These are phyloP conservation scores for Stenogyne calaminthoides DNA, from an alignment of 305 asterid genomes.

Conservation along the genomic window DNA sequence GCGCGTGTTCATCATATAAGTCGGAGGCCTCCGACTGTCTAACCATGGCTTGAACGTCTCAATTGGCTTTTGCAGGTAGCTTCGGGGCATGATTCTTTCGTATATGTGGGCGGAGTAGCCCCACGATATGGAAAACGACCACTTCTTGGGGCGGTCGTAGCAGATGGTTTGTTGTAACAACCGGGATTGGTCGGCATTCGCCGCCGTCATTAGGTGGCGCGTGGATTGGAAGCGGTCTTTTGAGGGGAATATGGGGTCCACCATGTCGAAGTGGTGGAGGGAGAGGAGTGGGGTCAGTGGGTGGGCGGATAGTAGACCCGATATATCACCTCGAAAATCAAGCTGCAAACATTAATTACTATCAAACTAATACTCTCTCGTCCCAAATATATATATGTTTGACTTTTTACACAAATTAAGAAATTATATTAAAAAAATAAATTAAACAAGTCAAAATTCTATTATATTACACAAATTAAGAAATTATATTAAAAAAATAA, in stretches of 20 bases:
- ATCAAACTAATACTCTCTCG: too few relatives aligned
- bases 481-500: too few relatives aligned
- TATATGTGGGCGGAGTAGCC: conserved; percentile 48
- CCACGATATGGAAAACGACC: conserved; percentile 49
- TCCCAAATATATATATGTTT: too few relatives aligned
- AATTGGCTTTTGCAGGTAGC: conserved; percentile 35
- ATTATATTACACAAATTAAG: too few relatives aligned
- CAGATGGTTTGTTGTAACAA: conserved; percentile 46
- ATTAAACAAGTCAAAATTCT: too few relatives aligned
- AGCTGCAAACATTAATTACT: conserved; percentile 21
- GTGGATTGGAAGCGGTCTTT: conserved; percentile 38
- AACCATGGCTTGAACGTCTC: conserved; percentile 44
- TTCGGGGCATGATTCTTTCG: conserved; percentile 37
- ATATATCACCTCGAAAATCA: conserved; percentile 41
- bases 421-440: too few relatives aligned
- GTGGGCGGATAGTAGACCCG: conserved; percentile 43
- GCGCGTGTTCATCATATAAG: conserved; percentile 41
- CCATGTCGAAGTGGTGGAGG: conserved; percentile 44
- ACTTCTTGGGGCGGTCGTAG: conserved; percentile 29
- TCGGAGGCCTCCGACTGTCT: background rate
- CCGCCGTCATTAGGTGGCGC: conserved; percentile 43
- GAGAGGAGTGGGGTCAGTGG: conserved; percentile 37
- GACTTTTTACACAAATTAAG: too few relatives aligned
- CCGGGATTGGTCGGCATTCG: conserved; percentile 36
- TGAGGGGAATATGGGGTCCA: conserved; percentile 42